phyloP scores from a whole-genome alignment of 2,329 filamentous ascomycete genomes.

The Parasarocladium wereldwijsianum region DNA sequence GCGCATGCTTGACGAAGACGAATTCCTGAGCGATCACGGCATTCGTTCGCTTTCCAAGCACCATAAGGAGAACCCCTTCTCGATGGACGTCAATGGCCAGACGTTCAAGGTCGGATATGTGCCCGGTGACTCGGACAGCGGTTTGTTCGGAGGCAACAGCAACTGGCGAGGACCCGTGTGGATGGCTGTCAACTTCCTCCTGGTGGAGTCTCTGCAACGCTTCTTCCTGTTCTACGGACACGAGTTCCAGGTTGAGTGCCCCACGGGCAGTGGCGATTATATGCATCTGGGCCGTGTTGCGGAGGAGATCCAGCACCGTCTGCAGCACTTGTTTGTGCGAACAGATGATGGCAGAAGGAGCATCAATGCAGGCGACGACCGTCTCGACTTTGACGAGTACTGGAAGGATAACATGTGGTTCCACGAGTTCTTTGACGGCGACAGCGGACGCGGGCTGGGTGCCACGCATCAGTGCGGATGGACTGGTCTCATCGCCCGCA shows the following conservation, averaged over 20 bases:
- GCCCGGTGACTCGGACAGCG: constrained; percentile 90
- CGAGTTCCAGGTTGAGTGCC: constrained; percentile 79
- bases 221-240: constrained; percentile 96
- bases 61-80: constrained; percentile 79
- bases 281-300: constrained; percentile 95
- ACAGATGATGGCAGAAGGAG: constrained; percentile 76
- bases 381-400: constrained; percentile 78
- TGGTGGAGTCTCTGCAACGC: constrained; percentile 85
- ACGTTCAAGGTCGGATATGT: constrained; percentile 79
- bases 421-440: constrained; percentile 94
- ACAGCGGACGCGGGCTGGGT: constrained; percentile 75
- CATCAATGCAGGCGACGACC: constrained; percentile 72
- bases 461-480: constrained; percentile 93
- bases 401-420: constrained; percentile 85
- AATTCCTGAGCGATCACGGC: constrained; percentile 82
- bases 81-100: constrained; percentile 92
- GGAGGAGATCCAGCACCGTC: constrained; percentile 85
- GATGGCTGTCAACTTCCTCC: constrained; percentile 89
- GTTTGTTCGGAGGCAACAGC: constrained; percentile 90
- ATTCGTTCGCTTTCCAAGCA: constrained; percentile 86
- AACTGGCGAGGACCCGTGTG: constrained; percentile 96
- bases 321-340: constrained; percentile 81
- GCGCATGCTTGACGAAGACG: constrained; percentile 85
- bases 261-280: constrained; percentile 79
- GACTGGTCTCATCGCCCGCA: constrained; percentile 88